Conservation (phyloP, 176 grass and related monocot species). For the Musa itinerans region DNA sequence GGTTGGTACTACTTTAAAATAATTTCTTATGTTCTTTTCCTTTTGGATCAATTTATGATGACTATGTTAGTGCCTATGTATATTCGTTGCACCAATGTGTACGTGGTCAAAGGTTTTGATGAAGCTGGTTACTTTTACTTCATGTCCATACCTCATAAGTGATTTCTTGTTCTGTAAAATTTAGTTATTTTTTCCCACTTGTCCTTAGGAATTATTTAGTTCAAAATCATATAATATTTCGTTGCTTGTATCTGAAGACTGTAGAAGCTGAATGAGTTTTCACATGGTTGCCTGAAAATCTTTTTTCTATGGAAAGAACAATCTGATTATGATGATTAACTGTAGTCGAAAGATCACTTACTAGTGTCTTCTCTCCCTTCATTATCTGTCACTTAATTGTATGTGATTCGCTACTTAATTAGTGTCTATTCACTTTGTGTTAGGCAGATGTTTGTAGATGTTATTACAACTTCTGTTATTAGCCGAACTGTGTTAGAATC, state of each 20-base stretch:
- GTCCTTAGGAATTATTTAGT: not conserved
- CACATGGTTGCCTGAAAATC: not conserved
- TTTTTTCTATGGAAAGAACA: not conserved
- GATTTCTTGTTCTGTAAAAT: not conserved
- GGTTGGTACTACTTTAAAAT: slow-evolving; percentile 32
- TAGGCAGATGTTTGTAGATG: not conserved
- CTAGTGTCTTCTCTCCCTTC: not conserved
- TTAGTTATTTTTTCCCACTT: not conserved
- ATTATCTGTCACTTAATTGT: not conserved
- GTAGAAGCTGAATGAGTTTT: not conserved
- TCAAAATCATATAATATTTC: not conserved
- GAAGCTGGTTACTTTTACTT: not conserved
- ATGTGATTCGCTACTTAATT: not conserved
- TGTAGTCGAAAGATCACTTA: not conserved
- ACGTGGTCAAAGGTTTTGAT: not conserved
- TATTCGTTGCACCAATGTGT: too few species aligned
- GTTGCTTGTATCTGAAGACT: not conserved
- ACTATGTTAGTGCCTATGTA: not conserved
- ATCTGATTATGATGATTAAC: not conserved
- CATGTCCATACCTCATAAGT: not conserved
- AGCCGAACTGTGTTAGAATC: slow-evolving; percentile 2
- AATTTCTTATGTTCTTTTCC: not conserved
- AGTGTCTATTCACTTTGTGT: not conserved
- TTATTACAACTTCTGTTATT: slow-evolving; percentile 1
- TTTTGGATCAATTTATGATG: not conserved